Evolutionary conservation across 2,329 filamentous ascomycete genomes (phyloP).

Genomic region (Penicillium sp.): DNA sequence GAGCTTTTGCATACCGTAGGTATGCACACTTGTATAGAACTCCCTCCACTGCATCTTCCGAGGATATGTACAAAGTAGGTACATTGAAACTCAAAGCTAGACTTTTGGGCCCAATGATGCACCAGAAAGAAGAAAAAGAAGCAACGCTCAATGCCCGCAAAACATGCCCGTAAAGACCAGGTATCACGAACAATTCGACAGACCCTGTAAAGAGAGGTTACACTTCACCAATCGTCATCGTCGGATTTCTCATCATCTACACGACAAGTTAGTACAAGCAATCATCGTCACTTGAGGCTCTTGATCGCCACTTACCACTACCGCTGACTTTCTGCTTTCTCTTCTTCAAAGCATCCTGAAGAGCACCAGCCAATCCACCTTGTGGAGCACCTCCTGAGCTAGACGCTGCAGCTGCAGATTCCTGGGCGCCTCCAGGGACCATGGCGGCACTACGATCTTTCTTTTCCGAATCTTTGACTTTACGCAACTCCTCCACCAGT

Average conservation of each 20-base stretch:
- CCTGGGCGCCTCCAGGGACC: constrained; percentile 48
- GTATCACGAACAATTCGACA: constrained; percentile 18
- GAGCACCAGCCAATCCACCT: constrained; percentile 70
- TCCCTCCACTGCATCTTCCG: constrained; percentile 9
- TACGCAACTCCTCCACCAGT: constrained; percentile 48
- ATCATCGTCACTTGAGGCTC: not conserved
- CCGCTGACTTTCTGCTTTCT: constrained; percentile 91
- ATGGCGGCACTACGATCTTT: constrained; percentile 43
- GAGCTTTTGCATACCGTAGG: not conserved
- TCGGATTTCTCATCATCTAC: constrained; percentile 45
- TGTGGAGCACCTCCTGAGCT: constrained; percentile 50
- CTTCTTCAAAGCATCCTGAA: constrained; percentile 71
- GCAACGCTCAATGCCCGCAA: constrained; percentile 12
- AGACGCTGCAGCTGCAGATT: constrained; percentile 55
- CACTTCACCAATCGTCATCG: constrained; percentile 43
- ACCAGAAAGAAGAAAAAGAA: constrained; percentile 7
- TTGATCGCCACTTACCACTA: constrained; percentile 66
- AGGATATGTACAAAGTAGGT: constrained; percentile 17
- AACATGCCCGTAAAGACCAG: constrained; percentile 13
- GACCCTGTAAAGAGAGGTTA: constrained; percentile 1
- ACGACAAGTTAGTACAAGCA: constrained; percentile 23
- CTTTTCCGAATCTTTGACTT: constrained; percentile 45
- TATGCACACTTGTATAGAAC: not conserved
- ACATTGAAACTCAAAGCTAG: constrained; percentile 6
- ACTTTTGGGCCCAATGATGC: constrained; percentile 14